Base-by-base conservation (phyloP, 2,329 filamentous ascomycete species). In the Ceratocystis eucalypticola region DNA sequence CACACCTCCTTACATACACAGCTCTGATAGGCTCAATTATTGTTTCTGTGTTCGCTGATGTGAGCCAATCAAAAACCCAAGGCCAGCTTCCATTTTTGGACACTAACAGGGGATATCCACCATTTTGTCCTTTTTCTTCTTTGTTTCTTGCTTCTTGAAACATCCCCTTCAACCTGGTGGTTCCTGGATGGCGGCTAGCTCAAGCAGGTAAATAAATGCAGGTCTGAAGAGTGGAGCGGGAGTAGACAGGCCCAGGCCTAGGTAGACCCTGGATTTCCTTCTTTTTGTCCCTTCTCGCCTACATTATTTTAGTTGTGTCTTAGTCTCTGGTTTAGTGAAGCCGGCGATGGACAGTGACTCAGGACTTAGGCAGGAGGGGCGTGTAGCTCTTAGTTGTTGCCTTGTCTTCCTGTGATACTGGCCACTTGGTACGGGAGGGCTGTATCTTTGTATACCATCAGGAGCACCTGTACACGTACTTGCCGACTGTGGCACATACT, bases 31-130 rank as follows among this genome's bases (percentile, higher is more conserved):
- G 48, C 48, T 53, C 12, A 25, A 7, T 20, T 6, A 2, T 10
- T 53, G n/a, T 53, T 53, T 53, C 48, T 53, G 48, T 5, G 33
- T 12, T 45, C 25, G 8, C 15, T n/a, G 37, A 12, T 12, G 57
- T n/a, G 12, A 33, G 61, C 65, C 65, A 67, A 67, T 59, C 48
- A 67, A n/a, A 41, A 67, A n/a, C 44, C 33, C 41, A 25, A 5
- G 44, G n/a, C 28, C 2, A 12, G 25, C 59, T 64, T 64, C 61
- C 65, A 64, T 67, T 67, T 62, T 64, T 22, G 61, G 65, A 67
- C 61, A 62, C 4, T 53, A 22, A 53, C 48, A 53, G n/a, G n/a
- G 45, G 48, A 12, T 5, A 22, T 1, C n/a, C n/a, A n/a, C 25
- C n/a, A 12, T 53, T 20, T 22, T 22, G 22, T 20, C 22, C 48